phyloP scores from a whole-genome alignment of 495 filamentous ascomycete genomes.

The Aspergillus sclerotioniger region DNA sequence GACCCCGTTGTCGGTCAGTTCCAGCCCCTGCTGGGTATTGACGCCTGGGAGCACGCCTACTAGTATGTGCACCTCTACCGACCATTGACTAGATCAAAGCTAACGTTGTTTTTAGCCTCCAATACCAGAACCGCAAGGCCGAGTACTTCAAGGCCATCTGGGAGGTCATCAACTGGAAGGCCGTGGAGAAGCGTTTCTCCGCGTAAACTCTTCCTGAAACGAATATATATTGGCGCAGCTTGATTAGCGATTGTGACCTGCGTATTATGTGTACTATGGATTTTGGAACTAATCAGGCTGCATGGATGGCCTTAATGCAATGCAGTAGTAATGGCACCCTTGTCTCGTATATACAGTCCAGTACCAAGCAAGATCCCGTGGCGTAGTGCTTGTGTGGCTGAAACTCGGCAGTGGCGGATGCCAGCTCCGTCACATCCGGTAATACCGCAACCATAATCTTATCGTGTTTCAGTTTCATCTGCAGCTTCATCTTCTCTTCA shows the following conservation, averaged over 20 bases:
- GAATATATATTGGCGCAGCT: slow-evolving; percentile 13
- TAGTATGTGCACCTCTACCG: slow-evolving; percentile 49
- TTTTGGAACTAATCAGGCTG: slow-evolving; percentile 11
- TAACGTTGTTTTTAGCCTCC: slow-evolving; percentile 58
- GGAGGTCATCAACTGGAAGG: slow-evolving; percentile 98
- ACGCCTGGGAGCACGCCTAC: slow-evolving; percentile 95
- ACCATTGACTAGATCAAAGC: slow-evolving; percentile 22
- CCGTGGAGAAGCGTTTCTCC: slow-evolving; percentile 77
- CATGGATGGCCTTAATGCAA: background rate
- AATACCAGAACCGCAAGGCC: slow-evolving; percentile 98
- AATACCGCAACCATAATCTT: slow-evolving; percentile 1
- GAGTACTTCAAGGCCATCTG: slow-evolving; percentile 97
- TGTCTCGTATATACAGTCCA: too few species aligned
- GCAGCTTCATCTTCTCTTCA: background rate
- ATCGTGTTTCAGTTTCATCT: slow-evolving; percentile 3
- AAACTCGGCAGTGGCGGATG: background rate
- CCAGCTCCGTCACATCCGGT: background rate
- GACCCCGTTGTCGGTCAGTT: slow-evolving; percentile 89
- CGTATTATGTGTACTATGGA: slow-evolving; percentile 7
- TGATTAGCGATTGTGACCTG: slow-evolving; percentile 9
- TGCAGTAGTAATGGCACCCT: background rate
- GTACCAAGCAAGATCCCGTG: too few species aligned
- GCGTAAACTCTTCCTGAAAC: slow-evolving; percentile 20
- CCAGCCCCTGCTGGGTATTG: slow-evolving; percentile 83
- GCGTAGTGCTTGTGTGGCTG: background rate